Conservation (phyloP, 1,139 yeast genomes). For the Entelexis paramagnoliae region DNA sequence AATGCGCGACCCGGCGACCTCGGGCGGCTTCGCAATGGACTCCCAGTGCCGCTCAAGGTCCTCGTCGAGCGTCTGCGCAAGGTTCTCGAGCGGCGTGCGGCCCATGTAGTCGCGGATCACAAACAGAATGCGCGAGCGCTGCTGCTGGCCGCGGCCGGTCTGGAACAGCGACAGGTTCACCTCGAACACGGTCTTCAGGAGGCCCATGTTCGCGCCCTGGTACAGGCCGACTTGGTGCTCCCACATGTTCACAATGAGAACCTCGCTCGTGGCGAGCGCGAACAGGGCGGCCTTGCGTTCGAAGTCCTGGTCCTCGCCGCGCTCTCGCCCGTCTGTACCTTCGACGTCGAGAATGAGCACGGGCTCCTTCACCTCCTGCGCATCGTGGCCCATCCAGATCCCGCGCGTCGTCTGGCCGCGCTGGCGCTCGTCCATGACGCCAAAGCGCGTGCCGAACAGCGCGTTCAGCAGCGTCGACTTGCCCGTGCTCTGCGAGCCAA, state of each 20-base stretch:
- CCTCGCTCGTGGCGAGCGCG: conserved; percentile 86
- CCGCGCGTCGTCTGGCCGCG: conserved; percentile 90
- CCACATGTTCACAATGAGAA: conserved; percentile 88
- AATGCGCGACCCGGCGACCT: conserved; percentile 42
- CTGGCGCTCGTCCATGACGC: conserved; percentile 81
- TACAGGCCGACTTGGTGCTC: conserved; percentile 93
- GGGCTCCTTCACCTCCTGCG: conserved; percentile 16
- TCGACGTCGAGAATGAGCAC: conserved; percentile 92
- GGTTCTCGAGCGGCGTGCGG: conserved; percentile 65
- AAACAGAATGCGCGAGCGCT: conserved; percentile 63
- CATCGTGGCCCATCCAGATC: conserved; percentile 51
- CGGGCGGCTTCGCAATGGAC: conserved; percentile 56
- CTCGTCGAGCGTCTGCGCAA: conserved; percentile 54
- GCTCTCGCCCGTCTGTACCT: conserved; percentile 95
- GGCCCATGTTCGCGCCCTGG: conserved; percentile 96
- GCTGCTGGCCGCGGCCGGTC: conserved; percentile 25
- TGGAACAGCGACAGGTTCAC: conserved; percentile 79
- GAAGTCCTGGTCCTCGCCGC: conserved; percentile 97
- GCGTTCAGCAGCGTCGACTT: conserved; percentile 82
- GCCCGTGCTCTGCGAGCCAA: conserved; percentile 96
- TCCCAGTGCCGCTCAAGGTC: conserved; percentile 77
- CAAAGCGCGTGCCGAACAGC: conserved; percentile 76
- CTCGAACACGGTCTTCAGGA: conserved; percentile 89
- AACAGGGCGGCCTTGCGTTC: conserved; percentile 93
- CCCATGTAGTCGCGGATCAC: conserved; percentile 92